phyloP scores from a whole-genome alignment of 2,329 filamentous ascomycete species.

The Epichloe typhina region DNA sequence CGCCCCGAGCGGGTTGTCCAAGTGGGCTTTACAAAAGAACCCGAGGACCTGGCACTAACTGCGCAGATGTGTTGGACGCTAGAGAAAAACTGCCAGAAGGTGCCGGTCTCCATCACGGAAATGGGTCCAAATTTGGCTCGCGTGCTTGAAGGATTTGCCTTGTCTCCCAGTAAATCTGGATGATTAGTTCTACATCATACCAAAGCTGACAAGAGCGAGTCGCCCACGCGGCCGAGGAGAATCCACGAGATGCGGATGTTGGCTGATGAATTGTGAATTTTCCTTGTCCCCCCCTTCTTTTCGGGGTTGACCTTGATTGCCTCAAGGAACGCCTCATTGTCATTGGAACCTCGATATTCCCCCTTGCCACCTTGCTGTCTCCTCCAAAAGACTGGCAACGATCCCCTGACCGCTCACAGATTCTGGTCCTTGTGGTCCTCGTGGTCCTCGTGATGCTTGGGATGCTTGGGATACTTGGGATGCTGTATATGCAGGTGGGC shows the following conservation, averaged over 20 bases:
- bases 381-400: not conserved
- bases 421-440: conserved; percentile 1
- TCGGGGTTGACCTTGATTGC: too few species aligned
- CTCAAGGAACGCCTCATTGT: not conserved
- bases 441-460: too few species aligned
- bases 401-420: conserved; percentile 1
- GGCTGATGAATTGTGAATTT: not conserved
- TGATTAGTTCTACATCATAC: not conserved
- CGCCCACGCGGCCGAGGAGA: not conserved
- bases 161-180: not conserved
- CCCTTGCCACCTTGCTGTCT: not conserved
- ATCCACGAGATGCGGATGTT: not conserved
- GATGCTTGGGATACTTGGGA: too few species aligned
- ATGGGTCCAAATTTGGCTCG: not conserved
- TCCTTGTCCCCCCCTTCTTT: not conserved
- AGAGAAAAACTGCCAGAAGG: conserved; percentile 10
- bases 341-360: not conserved
- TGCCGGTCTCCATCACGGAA: not conserved
- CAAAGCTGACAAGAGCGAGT: too few species aligned
- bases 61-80: conserved; percentile 9
- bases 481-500: not conserved
- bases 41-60: conserved; percentile 9
- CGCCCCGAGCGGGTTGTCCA: conserved; percentile 5
- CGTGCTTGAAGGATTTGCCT: not conserved
- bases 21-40: conserved; percentile 15